A percentile compares a stretch with the other conserved stretches of the same genome.
phyloP scores from a whole-genome alignment of 208 protist genomes.

The Acanthamoeba lenticulata region DNA sequence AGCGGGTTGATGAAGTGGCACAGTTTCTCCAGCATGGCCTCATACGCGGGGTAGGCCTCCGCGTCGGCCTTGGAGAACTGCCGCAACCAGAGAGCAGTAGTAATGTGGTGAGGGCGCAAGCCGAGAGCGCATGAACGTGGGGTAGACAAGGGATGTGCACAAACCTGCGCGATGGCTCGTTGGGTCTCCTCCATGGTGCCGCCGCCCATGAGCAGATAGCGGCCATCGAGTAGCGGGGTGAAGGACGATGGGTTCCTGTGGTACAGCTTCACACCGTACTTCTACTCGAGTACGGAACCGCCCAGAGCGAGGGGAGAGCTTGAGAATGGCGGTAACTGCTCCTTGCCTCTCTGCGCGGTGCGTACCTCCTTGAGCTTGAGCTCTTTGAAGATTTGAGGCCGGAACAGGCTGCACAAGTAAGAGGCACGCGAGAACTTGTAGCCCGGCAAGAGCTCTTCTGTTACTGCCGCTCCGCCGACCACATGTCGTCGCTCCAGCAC shows the following conservation, averaged over 20 bases:
- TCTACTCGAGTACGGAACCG: not conserved
- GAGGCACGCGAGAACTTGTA: constrained; percentile 86
- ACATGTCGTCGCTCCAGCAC: constrained; percentile 63
- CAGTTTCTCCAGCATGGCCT: constrained; percentile 68
- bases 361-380: constrained; percentile 75
- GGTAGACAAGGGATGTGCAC: not conserved
- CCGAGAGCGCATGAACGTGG: not conserved
- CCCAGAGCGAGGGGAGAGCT: not conserved
- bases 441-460: constrained; percentile 81
- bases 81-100: constrained; percentile 10
- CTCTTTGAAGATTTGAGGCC: constrained; percentile 78
- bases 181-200: constrained; percentile 63
- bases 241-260: constrained; percentile 81
- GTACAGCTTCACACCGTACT: constrained; percentile 71
- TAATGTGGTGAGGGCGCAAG: not conserved
- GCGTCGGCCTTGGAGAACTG: constrained; percentile 82
- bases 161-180: constrained; percentile 61
- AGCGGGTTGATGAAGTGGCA: constrained; percentile 55
- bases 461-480: constrained; percentile 81
- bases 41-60: constrained; percentile 72
- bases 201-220: constrained; percentile 78
- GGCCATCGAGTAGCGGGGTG: constrained; percentile 73
- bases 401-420: constrained; percentile 82
- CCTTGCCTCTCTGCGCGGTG: constrained; percentile 5
- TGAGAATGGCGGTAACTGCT: not conserved